These are phyloP conservation scores for Cladosporium phlei DNA, from an alignment of 2,329 filamentous ascomycete species.

Conservation along the genomic window DNA sequence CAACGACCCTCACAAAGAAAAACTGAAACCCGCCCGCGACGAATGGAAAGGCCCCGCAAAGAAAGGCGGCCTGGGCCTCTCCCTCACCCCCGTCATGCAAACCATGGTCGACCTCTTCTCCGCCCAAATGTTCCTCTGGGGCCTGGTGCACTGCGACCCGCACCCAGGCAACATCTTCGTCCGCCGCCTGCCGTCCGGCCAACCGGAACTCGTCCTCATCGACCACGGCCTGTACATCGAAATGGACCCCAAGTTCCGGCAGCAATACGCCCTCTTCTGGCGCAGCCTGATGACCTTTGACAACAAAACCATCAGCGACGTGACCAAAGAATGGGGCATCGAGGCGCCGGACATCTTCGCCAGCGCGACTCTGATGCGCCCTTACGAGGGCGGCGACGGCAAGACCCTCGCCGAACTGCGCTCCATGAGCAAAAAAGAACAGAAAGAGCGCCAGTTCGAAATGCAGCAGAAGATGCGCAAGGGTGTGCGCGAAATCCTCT, in stretches of 20 bases:
- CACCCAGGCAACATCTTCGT: constrained; percentile 98
- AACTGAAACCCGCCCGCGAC: constrained; percentile 73
- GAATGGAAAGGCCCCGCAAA: constrained; percentile 69
- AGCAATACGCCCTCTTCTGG: constrained; percentile 88
- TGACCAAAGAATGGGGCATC: constrained; percentile 81
- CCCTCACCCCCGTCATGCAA: constrained; percentile 82
- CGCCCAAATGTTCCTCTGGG: constrained; percentile 98
- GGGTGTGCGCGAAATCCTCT: constrained; percentile 72
- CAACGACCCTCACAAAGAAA: constrained; percentile 51
- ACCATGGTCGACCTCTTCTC: constrained; percentile 95
- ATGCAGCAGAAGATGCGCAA: constrained; percentile 71
- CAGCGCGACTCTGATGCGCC: constrained; percentile 79
- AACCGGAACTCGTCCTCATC: constrained; percentile 86
- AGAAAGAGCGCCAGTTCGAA: constrained; percentile 62
- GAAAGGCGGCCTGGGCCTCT: constrained; percentile 77
- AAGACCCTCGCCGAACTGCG: constrained; percentile 51
- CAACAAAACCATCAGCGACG: constrained; percentile 68
- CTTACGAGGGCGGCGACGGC: constrained; percentile 79
- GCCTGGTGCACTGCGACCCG: constrained; percentile 90
- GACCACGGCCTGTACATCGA: constrained; percentile 95
- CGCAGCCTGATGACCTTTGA: constrained; percentile 91
- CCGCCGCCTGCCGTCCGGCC: constrained; percentile 74
- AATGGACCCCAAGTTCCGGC: constrained; percentile 77
- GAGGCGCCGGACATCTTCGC: constrained; percentile 87
- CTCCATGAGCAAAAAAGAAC: constrained; percentile 54